phyloP scores from a whole-genome alignment of 441 rosid genomes.

The Viola pubescens region DNA sequence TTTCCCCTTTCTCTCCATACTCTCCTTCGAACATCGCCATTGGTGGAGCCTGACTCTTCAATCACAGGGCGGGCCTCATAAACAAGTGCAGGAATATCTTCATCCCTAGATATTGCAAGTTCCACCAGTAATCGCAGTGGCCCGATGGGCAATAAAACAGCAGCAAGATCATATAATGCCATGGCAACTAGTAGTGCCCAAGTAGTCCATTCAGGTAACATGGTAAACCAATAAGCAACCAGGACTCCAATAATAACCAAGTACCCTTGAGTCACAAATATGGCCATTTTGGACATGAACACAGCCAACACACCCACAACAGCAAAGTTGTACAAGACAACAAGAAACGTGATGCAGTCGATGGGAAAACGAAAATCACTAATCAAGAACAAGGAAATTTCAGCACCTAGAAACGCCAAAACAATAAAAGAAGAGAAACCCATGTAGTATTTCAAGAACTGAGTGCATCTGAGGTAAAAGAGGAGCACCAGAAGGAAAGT shows the following conservation, averaged over 20 bases:
- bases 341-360: conserved; percentile 50
- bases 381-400: conserved; percentile 46
- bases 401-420: conserved; percentile 74
- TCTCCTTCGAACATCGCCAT: conserved; percentile 41
- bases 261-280: conserved; percentile 70
- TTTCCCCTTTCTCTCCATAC: conserved; percentile 63
- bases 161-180: conserved; percentile 84
- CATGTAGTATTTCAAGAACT: conserved; percentile 68
- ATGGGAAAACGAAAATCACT: conserved; percentile 48
- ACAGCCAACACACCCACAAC: conserved; percentile 81
- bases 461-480: conserved; percentile 75
- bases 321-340: conserved; percentile 65
- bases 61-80: conserved; percentile 80
- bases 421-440: conserved; percentile 83
- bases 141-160: conserved; percentile 86
- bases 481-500: conserved; percentile 78
- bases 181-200: conserved; percentile 73
- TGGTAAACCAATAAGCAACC: conserved; percentile 89
- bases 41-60: conserved; percentile 27
- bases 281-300: conserved; percentile 73
- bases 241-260: conserved; percentile 73
- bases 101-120: conserved; percentile 94
- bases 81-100: conserved; percentile 87
- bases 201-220: conserved; percentile 91
- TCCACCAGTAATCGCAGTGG: conserved; percentile 80